Evolutionary conservation across 495 filamentous ascomycete species (phyloP).

Genomic region (Mytilinidion resinicola): DNA sequence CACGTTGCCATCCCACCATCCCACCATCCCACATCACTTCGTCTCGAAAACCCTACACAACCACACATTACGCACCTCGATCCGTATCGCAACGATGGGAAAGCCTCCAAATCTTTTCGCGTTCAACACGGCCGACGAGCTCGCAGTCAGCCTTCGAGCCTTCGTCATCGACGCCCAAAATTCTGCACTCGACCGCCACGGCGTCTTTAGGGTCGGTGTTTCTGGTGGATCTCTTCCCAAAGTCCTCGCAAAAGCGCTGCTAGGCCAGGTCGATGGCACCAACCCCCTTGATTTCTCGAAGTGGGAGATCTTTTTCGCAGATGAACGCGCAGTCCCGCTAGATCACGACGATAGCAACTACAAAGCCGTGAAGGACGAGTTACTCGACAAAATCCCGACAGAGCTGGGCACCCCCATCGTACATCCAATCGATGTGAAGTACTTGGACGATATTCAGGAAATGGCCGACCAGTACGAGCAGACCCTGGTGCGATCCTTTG

Average conservation of each 20-base stretch:
- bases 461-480: constrained; percentile 92
- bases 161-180: constrained; percentile 79
- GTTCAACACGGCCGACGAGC: constrained; percentile 58
- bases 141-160: constrained; percentile 66
- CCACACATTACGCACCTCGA: neutral
- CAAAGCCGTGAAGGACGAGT: constrained; percentile 72
- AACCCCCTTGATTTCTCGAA: constrained; percentile 68
- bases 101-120: constrained; percentile 80
- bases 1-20: too few species aligned
- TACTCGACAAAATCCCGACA: constrained; percentile 77
- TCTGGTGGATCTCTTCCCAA: constrained; percentile 91
- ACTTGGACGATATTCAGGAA: constrained; percentile 79
- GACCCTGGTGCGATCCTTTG: constrained; percentile 59
- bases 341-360: constrained; percentile 94
- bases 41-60: neutral
- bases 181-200: constrained; percentile 69
- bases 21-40: too few species aligned
- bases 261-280: constrained; percentile 49
- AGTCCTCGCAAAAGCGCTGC: constrained; percentile 74
- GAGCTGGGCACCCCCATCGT: constrained; percentile 60
- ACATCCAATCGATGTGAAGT: constrained; percentile 64
- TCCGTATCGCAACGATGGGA: constrained; percentile 47
- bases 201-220: constrained; percentile 80
- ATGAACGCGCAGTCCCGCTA: constrained; percentile 90
- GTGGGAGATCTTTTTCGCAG: constrained; percentile 98